Percentiles rank a stretch among this genome's conserved stretches.
Evolutionary conservation across 805 yeast species (phyloP).

Genomic region (Zygotorulaspora sp.): DNA sequence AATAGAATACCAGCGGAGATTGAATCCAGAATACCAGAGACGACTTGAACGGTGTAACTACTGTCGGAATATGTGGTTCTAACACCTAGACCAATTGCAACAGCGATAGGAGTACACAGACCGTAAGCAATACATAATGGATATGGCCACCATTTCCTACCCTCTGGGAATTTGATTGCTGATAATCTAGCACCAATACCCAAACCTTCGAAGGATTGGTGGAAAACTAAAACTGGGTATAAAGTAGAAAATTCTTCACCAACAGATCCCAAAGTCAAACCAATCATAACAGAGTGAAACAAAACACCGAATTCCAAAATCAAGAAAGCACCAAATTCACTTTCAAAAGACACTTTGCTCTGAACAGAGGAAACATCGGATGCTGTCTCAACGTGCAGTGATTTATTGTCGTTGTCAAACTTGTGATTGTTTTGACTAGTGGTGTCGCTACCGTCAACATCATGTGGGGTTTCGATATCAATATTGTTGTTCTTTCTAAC

Average conservation of each 20-base stretch:
- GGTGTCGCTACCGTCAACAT: conserved; percentile 1
- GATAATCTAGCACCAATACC: conserved; percentile 73
- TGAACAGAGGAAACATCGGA: conserved; percentile 10
- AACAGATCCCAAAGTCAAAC: conserved; percentile 59
- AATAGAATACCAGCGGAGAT: conserved; percentile 68
- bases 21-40: conserved; percentile 63
- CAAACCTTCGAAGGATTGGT: conserved; percentile 74
- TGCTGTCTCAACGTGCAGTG: conserved; percentile 3
- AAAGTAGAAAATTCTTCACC: conserved; percentile 62
- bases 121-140: conserved; percentile 47
- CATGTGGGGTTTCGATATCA: conserved; percentile 1
- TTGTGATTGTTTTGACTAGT: neutral
- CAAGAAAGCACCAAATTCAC: conserved; percentile 41
- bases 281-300: conserved; percentile 73
- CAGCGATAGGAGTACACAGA: conserved; percentile 61
- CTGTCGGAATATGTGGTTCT: conserved; percentile 52
- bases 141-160: conserved; percentile 40
- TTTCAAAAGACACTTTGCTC: conserved; percentile 9
- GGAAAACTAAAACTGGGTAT: conserved; percentile 64
- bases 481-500: conserved; percentile 8
- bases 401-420: conserved; percentile 3
- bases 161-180: conserved; percentile 50
- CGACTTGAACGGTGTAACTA: conserved; percentile 49
- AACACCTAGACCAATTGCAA: conserved; percentile 74
- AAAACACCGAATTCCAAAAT: conserved; percentile 68